Conservation (phyloP, 1,139 yeast species). For the Candida sanyaensis region DNA sequence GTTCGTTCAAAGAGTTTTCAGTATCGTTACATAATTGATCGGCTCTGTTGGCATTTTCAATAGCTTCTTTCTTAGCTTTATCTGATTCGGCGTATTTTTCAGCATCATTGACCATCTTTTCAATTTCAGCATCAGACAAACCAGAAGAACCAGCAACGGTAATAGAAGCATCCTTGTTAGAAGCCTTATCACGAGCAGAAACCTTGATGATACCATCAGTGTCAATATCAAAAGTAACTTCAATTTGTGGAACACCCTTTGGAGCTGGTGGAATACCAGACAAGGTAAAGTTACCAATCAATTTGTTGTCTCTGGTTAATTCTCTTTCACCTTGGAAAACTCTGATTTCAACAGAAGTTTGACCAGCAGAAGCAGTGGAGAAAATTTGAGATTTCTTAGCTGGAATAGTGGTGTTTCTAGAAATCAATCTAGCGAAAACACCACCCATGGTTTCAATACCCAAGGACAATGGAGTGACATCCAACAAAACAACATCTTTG, state of each 20-base stretch:
- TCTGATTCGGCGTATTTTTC: slow-evolving; percentile 97
- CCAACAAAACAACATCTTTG: slow-evolving; percentile 73
- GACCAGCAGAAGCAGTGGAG: slow-evolving; percentile 99
- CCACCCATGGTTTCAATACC: slow-evolving; percentile 99
- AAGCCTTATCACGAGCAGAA: slow-evolving; percentile 97
- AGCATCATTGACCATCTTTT: slow-evolving; percentile 98
- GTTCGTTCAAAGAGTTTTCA: slow-evolving; percentile 90
- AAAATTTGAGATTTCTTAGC: slow-evolving; percentile 96
- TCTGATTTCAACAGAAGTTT: slow-evolving; percentile 97
- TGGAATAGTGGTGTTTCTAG: slow-evolving; percentile 98
- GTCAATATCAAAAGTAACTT: slow-evolving; percentile 96
- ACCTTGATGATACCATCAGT: slow-evolving; percentile 99
- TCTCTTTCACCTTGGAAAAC: slow-evolving; percentile 99
- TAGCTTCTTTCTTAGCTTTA: slow-evolving; percentile 91
- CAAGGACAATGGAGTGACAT: slow-evolving; percentile 96
- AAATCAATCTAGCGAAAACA: slow-evolving; percentile 95
- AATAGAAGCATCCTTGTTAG: slow-evolving; percentile 97
- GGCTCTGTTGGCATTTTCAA: slow-evolving; percentile 95
- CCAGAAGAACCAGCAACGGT: slow-evolving; percentile 99
- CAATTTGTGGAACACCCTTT: slow-evolving; percentile 99
- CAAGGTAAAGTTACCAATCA: slow-evolving; percentile 96
- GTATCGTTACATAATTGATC: slow-evolving; percentile 97
- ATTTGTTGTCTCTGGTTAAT: slow-evolving; percentile 96
- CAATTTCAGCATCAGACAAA: slow-evolving; percentile 93
- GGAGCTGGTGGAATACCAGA: slow-evolving; percentile 99